Conservation (phyloP, 2,329 filamentous ascomycete genomes). For the Elsinoe ampelina region DNA sequence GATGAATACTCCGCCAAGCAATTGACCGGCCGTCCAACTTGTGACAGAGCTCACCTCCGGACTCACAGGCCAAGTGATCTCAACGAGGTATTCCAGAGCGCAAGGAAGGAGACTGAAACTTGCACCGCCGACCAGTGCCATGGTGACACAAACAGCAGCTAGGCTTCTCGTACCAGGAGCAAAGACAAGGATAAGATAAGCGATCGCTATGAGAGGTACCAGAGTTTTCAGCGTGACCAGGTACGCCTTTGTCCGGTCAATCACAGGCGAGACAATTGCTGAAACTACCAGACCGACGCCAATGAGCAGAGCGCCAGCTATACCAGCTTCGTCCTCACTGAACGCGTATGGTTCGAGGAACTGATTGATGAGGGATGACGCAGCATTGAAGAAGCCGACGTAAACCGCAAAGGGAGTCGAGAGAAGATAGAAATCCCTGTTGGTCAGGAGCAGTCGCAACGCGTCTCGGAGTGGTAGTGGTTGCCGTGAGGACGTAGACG, state of each 20-base stretch:
- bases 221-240: slow-evolving; percentile 62
- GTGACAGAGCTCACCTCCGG: slow-evolving; percentile 78
- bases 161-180: slow-evolving; percentile 57
- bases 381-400: slow-evolving; percentile 87
- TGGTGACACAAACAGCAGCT: slow-evolving; percentile 63
- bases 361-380: slow-evolving; percentile 82
- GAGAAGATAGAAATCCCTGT: slow-evolving; percentile 69
- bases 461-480: slow-evolving; percentile 45
- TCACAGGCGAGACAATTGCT: slow-evolving; percentile 68
- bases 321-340: slow-evolving; percentile 73
- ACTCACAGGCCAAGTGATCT: slow-evolving; percentile 76
- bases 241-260: slow-evolving; percentile 78
- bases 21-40: slow-evolving; percentile 78
- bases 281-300: slow-evolving; percentile 72
- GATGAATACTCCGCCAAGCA: slow-evolving; percentile 78
- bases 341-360: slow-evolving; percentile 81
- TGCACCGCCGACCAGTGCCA: slow-evolving; percentile 67
- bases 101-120: slow-evolving; percentile 75
- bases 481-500: slow-evolving; percentile 48
- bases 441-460: slow-evolving; percentile 40
- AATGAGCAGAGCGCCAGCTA: slow-evolving; percentile 82
- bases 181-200: slow-evolving; percentile 72
- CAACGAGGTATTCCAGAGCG: slow-evolving; percentile 75
- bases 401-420: slow-evolving; percentile 73
- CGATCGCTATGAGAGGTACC: slow-evolving; percentile 59